Evolutionary conservation across 2,329 filamentous ascomycete species (phyloP).

Genomic region (Macrophomina tecta): DNA sequence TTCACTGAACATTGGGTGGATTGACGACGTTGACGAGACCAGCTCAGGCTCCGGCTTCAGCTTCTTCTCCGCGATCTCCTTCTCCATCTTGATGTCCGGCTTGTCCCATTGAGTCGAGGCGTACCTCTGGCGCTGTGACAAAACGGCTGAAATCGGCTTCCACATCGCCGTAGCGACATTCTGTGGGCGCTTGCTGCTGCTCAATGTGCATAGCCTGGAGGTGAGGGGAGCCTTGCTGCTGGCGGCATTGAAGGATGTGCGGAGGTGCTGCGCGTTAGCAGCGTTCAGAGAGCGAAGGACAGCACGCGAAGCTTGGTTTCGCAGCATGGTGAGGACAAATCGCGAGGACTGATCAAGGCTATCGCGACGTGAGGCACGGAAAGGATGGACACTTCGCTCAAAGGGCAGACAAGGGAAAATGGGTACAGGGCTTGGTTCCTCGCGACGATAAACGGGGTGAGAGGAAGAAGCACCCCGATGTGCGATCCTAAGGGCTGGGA

Average conservation of each 20-base stretch:
- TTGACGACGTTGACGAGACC: conserved; percentile 64
- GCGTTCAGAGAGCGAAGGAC: conserved; percentile 41
- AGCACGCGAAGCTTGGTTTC: conserved; percentile 42
- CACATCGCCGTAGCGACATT: conserved; percentile 31
- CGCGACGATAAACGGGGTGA: neutral
- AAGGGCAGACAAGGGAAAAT: conserved; percentile 33
- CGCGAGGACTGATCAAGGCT: conserved; percentile 30
- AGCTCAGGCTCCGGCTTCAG: conserved; percentile 65
- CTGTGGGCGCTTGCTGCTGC: conserved; percentile 35
- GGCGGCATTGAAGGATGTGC: conserved; percentile 26
- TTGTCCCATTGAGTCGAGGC: conserved; percentile 46
- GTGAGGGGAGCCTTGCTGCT: conserved; percentile 34
- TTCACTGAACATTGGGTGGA: conserved; percentile 49
- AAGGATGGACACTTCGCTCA: conserved; percentile 10
- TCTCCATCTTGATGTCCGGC: conserved; percentile 64
- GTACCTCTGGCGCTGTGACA: conserved; percentile 70
- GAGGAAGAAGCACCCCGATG: neutral
- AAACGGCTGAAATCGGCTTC: conserved; percentile 33
- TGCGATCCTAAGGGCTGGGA: neutral
- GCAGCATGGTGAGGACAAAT: conserved; percentile 40
- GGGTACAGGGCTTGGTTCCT: neutral
- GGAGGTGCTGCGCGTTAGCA: conserved; percentile 22
- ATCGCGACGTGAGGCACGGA: conserved; percentile 11
- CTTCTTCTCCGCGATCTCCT: conserved; percentile 59
- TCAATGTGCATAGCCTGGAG: conserved; percentile 43